Evolutionary conservation across 2,329 filamentous ascomycete genomes (phyloP).

Genomic region (Colletotrichum musae): DNA sequence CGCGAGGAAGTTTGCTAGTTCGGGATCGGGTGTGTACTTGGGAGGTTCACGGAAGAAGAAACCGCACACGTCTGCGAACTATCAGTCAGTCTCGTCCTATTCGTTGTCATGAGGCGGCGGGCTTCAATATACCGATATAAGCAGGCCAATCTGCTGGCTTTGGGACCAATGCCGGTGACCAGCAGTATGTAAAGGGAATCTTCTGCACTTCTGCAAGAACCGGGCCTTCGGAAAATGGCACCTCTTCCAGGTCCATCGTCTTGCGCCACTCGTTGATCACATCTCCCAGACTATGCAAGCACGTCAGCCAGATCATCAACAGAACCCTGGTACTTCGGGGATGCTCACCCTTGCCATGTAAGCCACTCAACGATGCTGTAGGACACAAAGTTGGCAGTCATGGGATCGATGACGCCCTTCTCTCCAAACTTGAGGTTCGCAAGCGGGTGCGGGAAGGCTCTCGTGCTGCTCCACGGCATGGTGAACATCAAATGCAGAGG

Average conservation of each 20-base stretch:
- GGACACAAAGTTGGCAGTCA: constrained; percentile 78
- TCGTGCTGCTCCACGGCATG: constrained; percentile 84
- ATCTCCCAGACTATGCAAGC: constrained; percentile 69
- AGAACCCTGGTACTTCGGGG: rapidly evolving
- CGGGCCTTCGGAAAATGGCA: constrained; percentile 80
- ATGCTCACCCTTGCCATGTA: constrained; percentile 76
- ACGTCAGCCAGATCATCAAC: neutral
- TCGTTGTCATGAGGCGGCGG: too few relatives aligned
- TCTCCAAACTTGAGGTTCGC: constrained; percentile 77
- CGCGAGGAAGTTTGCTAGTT: constrained; percentile 69
- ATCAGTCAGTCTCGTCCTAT: neutral
- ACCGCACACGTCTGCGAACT: constrained; percentile 42
- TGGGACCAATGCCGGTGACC: constrained; percentile 77
- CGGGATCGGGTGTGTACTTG: constrained; percentile 61
- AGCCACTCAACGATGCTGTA: constrained; percentile 82
- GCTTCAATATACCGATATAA: constrained; percentile 64
- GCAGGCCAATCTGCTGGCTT: constrained; percentile 77
- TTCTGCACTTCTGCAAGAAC: constrained; percentile 76
- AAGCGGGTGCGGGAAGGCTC: constrained; percentile 80
- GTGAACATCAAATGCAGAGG: constrained; percentile 66
- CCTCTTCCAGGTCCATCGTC: constrained; percentile 74
- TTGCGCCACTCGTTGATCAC: constrained; percentile 82
- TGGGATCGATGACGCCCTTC: constrained; percentile 62
- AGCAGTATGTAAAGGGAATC: constrained; percentile 84
- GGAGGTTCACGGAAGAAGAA: constrained; percentile 45